Base-by-base conservation (phyloP, 257 asterid genomes). In the Paulownia fortunei region DNA sequence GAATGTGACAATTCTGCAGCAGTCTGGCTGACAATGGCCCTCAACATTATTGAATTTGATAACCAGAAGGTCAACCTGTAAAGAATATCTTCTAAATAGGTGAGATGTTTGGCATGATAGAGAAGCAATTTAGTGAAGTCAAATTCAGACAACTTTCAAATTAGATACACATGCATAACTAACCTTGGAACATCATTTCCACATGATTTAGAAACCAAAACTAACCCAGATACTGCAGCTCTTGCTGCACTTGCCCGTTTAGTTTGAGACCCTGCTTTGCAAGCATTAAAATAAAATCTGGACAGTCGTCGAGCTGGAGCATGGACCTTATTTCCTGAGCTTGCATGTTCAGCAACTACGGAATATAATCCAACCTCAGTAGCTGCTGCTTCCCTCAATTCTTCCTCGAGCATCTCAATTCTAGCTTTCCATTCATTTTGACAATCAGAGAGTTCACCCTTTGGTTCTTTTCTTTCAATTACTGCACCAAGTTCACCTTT, bases 121-220 rank as follows among this genome's bases (percentile, higher is more conserved):
- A 49, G 73, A 55, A 69, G 47, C 5, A 61, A 69, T 39, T 11
- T 8, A 51, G 24, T 49, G 69, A 54, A 70, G 66, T 55, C 21
- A 19, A 16, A 51, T 34, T 62, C 73, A 64, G 34, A 34, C 23
- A 72, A 60, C 19, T 16, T 37, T 39, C 54, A 37, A 37, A 73
- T 24, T 32, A 27, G 36, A 82, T 23, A 65, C 27, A 52, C 73
- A 80, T 21, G 59, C 44, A 41, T 8, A 59, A 69, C 42, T 49
- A 64, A 92, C 97, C 98, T 89, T 51, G 98, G 93, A 74, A 92
- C 97, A 84, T 94, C 98, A 79, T 94, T 88, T 60, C 98, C 98
- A 52, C 98, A 94, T 37, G 97, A 92, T 91, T 91, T 94, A 76
- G 97, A 88, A 84, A 94, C 97, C 92, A 92, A 76, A 76, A 92